Evolutionary conservation across 257 asterid genomes (phyloP).

Genomic region (Echites panduratus): DNA sequence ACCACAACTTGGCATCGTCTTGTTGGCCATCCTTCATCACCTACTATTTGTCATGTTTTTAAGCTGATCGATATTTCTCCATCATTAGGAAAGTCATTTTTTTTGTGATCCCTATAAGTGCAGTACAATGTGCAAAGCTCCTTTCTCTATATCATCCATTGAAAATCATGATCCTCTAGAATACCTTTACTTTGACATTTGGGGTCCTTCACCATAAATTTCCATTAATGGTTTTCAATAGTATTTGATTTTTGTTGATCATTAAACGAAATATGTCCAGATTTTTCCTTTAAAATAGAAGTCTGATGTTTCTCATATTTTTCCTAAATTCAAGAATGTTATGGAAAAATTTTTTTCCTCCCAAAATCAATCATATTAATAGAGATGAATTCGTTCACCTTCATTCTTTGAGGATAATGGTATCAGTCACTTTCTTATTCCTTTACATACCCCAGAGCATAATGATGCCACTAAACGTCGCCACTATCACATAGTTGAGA

Average conservation of each 20-base stretch:
- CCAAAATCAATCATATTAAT: neutral
- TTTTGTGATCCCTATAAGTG: neutral
- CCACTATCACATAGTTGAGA: conserved; percentile 8
- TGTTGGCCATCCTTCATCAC: conserved; percentile 11
- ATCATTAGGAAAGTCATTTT: neutral
- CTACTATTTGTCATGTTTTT: neutral
- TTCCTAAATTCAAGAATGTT: neutral
- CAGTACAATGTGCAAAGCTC: conserved; percentile 3
- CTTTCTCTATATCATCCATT: neutral
- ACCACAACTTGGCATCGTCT: neutral
- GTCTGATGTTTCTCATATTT: neutral
- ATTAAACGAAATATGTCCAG: neutral
- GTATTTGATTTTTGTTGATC: conserved; percentile 13
- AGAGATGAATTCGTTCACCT: neutral
- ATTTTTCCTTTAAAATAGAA: neutral
- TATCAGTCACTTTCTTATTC: neutral
- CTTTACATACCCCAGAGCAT: conserved; percentile 2
- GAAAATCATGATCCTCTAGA: neutral
- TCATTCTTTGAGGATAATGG: neutral
- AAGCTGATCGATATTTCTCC: neutral
- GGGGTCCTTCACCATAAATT: neutral
- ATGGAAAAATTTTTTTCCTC: conserved; percentile 8
- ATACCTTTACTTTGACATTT: neutral
- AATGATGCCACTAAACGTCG: neutral
- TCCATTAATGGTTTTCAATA: neutral